phyloP scores from a whole-genome alignment of 495 filamentous ascomycete genomes.

The Monascus purpureus region DNA sequence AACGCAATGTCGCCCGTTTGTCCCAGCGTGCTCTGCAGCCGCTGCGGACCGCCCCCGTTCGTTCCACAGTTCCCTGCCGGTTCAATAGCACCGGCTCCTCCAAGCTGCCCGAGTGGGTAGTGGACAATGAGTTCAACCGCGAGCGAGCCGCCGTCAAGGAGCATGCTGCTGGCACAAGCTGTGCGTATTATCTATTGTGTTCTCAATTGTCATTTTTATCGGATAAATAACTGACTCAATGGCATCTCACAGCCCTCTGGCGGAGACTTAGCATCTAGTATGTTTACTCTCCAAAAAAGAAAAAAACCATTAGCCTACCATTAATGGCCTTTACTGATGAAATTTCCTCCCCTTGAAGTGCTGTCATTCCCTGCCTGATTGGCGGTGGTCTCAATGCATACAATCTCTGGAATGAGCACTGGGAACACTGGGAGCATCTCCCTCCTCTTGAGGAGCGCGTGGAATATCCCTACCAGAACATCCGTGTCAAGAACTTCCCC shows the following conservation, averaged over 20 bases:
- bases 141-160: constrained; percentile 75
- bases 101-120: constrained; percentile 27
- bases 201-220: constrained; percentile 1
- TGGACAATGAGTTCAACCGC: constrained; percentile 77
- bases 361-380: constrained; percentile 53
- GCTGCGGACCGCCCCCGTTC: constrained; percentile 39
- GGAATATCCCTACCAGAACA: constrained; percentile 91
- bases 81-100: constrained; percentile 42
- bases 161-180: constrained; percentile 66
- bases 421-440: constrained; percentile 85
- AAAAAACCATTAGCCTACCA: no score
- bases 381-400: constrained; percentile 67
- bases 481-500: constrained; percentile 75
- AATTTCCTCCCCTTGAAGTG: no score
- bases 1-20: constrained; percentile 46
- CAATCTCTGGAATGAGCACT: constrained; percentile 83
- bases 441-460: constrained; percentile 73
- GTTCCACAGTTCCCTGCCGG: constrained; percentile 50
- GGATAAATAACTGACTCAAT: constrained; percentile 23
- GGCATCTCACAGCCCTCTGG: constrained; percentile 64
- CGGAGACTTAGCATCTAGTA: constrained; percentile 90
- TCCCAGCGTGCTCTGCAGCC: constrained; percentile 44
- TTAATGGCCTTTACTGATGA: no score
- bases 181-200: constrained; percentile 34
- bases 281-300: no score